Evolutionary conservation across 495 filamentous ascomycete species (phyloP).

Genomic region (Neurospora cerealis): DNA sequence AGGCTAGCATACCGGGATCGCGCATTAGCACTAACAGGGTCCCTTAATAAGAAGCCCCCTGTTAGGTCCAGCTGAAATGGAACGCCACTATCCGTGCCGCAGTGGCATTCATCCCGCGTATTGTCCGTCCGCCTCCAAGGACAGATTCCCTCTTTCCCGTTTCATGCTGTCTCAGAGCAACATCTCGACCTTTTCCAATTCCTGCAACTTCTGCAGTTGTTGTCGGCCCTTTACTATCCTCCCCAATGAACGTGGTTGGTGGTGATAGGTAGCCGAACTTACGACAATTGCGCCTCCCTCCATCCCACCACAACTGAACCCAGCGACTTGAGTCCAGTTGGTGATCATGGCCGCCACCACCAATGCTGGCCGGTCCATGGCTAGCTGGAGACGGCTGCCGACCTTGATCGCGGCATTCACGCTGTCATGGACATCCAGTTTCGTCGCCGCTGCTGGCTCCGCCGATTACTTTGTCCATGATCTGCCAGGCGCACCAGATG

Average conservation of each 20-base stretch:
- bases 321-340: not conserved
- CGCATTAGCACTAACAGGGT: not conserved
- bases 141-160: not conserved
- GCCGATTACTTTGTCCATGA: conserved; percentile 83
- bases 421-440: conserved; percentile 24
- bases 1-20: not conserved
- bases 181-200: not conserved
- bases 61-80: not conserved
- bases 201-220: not conserved
- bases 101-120: not conserved
- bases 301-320: not conserved
- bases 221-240: not conserved
- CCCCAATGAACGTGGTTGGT: conserved; percentile 6
- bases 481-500: conserved; percentile 76
- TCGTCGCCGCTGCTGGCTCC: conserved; percentile 38
- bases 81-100: not conserved
- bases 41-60: not conserved
- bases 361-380: conserved; percentile 8
- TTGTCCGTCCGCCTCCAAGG: not conserved
- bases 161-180: not conserved
- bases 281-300: not conserved
- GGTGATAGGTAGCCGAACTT: conserved; percentile 8
- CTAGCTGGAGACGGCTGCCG: conserved; percentile 26
- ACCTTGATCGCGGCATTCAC: conserved; percentile 23
- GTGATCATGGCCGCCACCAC: conserved; percentile 16